Conservation (phyloP, 768 basidiomycete genomes). For the Kwoniella dejecticola region DNA sequence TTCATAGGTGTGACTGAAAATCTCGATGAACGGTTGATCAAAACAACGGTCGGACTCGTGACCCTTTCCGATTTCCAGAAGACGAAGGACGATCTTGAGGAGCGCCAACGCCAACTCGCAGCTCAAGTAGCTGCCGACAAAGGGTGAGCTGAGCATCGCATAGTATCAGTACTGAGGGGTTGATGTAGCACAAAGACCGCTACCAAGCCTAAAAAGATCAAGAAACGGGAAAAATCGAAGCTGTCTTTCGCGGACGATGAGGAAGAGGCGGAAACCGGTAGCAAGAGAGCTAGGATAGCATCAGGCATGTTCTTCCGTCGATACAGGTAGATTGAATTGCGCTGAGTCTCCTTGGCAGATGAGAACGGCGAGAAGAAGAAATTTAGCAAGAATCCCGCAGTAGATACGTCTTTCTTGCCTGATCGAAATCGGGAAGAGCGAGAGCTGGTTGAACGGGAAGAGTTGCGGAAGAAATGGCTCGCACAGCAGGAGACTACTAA, state of each 20-base stretch:
- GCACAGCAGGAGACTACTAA: conserved; percentile 69
- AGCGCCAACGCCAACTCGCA: conserved; percentile 85
- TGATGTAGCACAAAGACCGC: not conserved
- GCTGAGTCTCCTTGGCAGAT: conserved; percentile 30
- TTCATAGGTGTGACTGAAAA: conserved; percentile 94
- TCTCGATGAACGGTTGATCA: conserved; percentile 88
- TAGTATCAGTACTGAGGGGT: not conserved
- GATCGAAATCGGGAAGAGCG: conserved; percentile 95
- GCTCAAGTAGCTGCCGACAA: conserved; percentile 64
- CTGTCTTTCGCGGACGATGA: conserved; percentile 93
- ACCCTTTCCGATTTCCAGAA: conserved; percentile 90
- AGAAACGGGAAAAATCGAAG: conserved; percentile 83
- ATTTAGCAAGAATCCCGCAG: conserved; percentile 90
- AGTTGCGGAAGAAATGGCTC: conserved; percentile 87
- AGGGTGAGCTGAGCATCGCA: conserved; percentile 13
- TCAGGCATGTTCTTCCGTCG: conserved; percentile 24
- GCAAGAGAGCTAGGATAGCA: conserved; percentile 10
- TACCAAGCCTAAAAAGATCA: conserved; percentile 86
- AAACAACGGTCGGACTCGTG: conserved; percentile 88
- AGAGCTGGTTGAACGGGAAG: conserved; percentile 84
- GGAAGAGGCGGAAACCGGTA: conserved; percentile 55
- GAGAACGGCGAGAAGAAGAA: conserved; percentile 66
- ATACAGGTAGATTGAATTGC: too few relatives aligned
- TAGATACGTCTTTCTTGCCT: conserved; percentile 96
- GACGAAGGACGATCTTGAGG: conserved; percentile 81